A percentile compares a stretch with the other conserved stretches of the same genome.
Conservation (phyloP, 805 yeast species). For the Saccharomycopsis sp. region DNA sequence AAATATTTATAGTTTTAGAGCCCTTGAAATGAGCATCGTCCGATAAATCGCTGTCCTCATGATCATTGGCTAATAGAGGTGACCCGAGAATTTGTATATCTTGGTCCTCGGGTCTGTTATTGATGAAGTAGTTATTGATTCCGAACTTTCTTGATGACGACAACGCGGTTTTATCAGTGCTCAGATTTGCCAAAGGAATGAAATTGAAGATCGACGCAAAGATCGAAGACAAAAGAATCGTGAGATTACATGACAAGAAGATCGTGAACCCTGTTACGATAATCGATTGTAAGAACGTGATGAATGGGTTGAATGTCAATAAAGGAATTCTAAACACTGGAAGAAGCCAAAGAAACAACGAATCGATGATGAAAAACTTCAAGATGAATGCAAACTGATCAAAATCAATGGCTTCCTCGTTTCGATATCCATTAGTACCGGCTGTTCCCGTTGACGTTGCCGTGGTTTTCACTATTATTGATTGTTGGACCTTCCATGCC, state of each 20-base stretch:
- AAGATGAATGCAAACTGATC: slow-evolving; percentile 31
- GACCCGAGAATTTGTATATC: slow-evolving; percentile 13
- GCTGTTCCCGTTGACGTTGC: slow-evolving; percentile 21
- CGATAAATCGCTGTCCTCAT: neutral
- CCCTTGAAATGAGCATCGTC: slow-evolving; percentile 67
- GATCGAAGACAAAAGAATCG: slow-evolving; percentile 15
- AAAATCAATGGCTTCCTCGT: slow-evolving; percentile 1
- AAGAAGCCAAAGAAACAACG: slow-evolving; percentile 58
- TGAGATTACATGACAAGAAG: slow-evolving; percentile 17
- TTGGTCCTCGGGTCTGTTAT: slow-evolving; percentile 10
- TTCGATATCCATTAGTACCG: slow-evolving; percentile 33
- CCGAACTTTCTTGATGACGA: slow-evolving; percentile 40
- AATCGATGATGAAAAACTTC: slow-evolving; percentile 71
- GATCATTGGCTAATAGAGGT: neutral
- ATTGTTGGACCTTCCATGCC: slow-evolving; percentile 76
- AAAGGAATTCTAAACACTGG: slow-evolving; percentile 75
- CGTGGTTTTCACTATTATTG: slow-evolving; percentile 46
- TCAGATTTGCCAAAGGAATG: slow-evolving; percentile 22
- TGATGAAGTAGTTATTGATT: slow-evolving; percentile 39
- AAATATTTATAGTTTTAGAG: slow-evolving; percentile 72
- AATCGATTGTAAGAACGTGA: slow-evolving; percentile 28
- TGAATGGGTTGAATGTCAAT: slow-evolving; percentile 54
- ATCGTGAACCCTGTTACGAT: slow-evolving; percentile 17
- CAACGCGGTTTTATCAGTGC: slow-evolving; percentile 18
- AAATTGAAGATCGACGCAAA: slow-evolving; percentile 6